Percentiles rank a stretch among this genome's conserved stretches.
Evolutionary conservation across 2,329 filamentous ascomycete genomes (phyloP).

Genomic region (Ramularia endophylla): DNA sequence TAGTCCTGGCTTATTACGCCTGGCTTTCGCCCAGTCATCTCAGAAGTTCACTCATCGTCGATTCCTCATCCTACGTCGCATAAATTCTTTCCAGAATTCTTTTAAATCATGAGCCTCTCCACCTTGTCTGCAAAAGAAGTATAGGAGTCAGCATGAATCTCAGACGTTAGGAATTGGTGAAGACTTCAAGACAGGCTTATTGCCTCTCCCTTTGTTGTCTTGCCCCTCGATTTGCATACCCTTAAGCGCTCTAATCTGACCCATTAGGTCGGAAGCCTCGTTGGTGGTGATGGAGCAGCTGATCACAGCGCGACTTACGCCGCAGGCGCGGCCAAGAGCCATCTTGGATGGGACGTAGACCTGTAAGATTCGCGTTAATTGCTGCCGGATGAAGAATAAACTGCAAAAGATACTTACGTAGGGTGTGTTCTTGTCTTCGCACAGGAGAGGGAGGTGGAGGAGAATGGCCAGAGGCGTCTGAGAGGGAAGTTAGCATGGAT

Average conservation of each 20-base stretch:
- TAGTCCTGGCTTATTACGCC: no score
- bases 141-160: no score
- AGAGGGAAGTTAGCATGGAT: no score
- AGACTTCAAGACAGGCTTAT: no score
- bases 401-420: conserved; percentile 16
- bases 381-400: background rate
- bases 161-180: no score
- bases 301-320: conserved; percentile 84
- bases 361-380: conserved; percentile 7
- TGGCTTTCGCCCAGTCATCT: no score
- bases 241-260: conserved; percentile 82
- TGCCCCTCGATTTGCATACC: no score
- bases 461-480: conserved; percentile 81
- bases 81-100: no score
- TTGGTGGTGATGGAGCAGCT: conserved; percentile 84
- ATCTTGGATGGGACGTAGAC: conserved; percentile 59
- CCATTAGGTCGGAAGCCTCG: conserved; percentile 79
- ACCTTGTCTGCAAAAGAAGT: no score
- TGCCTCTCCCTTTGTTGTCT: no score
- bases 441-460: conserved; percentile 80
- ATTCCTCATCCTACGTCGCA: background rate
- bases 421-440: conserved; percentile 70
- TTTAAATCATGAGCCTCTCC: conserved; percentile 83
- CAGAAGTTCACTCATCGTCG: background rate
- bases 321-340: conserved; percentile 80